phyloP scores from a whole-genome alignment of 2,329 filamentous ascomycete genomes.

The Claviceps sp. region DNA sequence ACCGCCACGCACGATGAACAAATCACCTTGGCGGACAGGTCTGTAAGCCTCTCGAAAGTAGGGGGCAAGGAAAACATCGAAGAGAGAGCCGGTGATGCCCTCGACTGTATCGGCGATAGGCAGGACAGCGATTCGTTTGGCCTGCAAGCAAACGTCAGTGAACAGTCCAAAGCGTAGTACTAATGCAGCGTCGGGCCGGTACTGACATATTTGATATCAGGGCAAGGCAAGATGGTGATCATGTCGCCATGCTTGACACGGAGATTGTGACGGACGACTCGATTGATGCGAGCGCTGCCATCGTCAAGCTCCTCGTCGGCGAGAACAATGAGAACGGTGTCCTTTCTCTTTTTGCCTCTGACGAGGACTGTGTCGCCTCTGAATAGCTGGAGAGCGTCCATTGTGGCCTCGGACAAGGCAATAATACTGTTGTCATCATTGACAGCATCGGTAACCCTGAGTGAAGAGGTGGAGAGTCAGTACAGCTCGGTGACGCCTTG shows the following conservation, averaged over 20 bases:
- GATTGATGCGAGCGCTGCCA: slow-evolving; percentile 92
- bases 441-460: slow-evolving; percentile 88
- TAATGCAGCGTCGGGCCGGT: not conserved
- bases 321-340: slow-evolving; percentile 93
- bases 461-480: not conserved
- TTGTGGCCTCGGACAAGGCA: slow-evolving; percentile 93
- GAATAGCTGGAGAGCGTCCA: slow-evolving; percentile 97
- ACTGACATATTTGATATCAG: slow-evolving; percentile 99
- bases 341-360: slow-evolving; percentile 99
- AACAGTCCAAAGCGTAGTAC: too few relatives aligned
- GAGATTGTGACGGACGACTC: slow-evolving; percentile 95
- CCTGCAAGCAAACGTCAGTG: slow-evolving; percentile 36
- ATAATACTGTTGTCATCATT: slow-evolving; percentile 99
- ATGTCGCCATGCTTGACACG: slow-evolving; percentile 98
- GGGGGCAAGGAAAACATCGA: slow-evolving; percentile 97
- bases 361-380: slow-evolving; percentile 95
- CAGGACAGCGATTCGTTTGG: slow-evolving; percentile 96
- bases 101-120: slow-evolving; percentile 97
- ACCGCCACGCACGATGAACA: slow-evolving; percentile 93
- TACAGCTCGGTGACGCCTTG: not conserved
- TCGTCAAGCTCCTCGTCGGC: slow-evolving; percentile 97
- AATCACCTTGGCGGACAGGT: slow-evolving; percentile 90
- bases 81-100: slow-evolving; percentile 91
- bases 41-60: slow-evolving; percentile 99
- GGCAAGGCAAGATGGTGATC: slow-evolving; percentile 92